A percentile compares a stretch with the other conserved stretches of the same genome.
These are phyloP conservation scores for Fusarium gaditjirri DNA, from an alignment of 2,329 filamentous ascomycete species.

Conservation along the genomic window DNA sequence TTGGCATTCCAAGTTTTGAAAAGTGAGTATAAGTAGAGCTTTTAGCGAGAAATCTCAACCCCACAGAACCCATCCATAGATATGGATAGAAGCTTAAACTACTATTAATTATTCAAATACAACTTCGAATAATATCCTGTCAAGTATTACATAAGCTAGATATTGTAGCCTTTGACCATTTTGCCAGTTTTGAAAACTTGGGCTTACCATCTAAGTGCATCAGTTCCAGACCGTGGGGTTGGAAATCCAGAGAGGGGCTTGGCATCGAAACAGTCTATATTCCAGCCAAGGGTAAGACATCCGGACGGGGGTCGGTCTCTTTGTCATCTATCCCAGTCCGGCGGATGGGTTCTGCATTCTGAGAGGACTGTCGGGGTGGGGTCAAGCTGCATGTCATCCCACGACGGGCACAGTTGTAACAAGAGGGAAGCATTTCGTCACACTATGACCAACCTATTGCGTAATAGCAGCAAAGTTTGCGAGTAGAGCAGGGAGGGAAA, in stretches of 20 bases:
- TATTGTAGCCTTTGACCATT: too few relatives aligned
- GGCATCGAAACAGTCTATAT: not conserved
- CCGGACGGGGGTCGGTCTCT: not conserved
- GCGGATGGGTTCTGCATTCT: fast-evolving
- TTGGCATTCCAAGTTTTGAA: too few relatives aligned
- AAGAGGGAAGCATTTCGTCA: not conserved
- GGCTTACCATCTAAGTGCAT: not conserved
- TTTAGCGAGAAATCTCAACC: too few relatives aligned
- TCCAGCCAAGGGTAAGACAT: not conserved
- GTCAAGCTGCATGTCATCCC: not conserved
- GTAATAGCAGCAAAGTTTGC: not conserved
- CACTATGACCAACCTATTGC: fast-evolving
- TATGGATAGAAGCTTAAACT: too few relatives aligned
- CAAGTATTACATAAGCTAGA: too few relatives aligned
- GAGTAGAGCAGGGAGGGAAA: too few relatives aligned
- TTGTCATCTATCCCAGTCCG: not conserved
- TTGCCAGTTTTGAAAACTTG: too few relatives aligned
- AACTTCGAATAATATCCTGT: too few relatives aligned
- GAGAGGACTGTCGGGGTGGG: not conserved
- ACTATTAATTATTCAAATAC: too few relatives aligned
- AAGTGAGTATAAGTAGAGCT: too few relatives aligned
- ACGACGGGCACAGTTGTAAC: not conserved
- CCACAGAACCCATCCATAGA: too few relatives aligned
- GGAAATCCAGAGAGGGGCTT: not conserved
- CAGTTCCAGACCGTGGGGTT: not conserved